Conservation (phyloP, 495 filamentous ascomycete genomes). For the Tuber calosporum region DNA sequence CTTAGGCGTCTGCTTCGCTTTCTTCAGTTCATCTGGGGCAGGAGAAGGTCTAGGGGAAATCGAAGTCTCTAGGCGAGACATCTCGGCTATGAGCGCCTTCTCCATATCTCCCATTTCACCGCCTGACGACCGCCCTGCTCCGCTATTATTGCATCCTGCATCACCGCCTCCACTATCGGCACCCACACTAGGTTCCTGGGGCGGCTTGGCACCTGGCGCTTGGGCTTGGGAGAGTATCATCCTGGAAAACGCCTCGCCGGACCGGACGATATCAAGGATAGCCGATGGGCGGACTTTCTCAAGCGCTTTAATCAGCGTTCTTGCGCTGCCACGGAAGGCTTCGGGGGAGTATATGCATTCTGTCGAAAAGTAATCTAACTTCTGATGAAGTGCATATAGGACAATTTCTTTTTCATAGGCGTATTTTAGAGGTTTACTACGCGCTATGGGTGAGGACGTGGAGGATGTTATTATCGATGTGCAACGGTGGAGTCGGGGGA, state of each 20-base stretch:
- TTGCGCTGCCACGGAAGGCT: constrained; percentile 89
- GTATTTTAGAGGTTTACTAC: constrained; percentile 94
- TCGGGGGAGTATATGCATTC: constrained; percentile 98
- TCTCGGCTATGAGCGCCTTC: constrained; percentile 61
- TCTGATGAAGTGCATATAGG: constrained; percentile 90
- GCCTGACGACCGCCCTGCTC: constrained; percentile 50
- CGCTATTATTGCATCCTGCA: constrained; percentile 69
- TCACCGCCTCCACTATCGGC: constrained; percentile 53
- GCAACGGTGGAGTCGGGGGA: constrained; percentile 75
- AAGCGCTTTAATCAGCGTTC: constrained; percentile 86
- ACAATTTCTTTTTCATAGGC: constrained; percentile 99
- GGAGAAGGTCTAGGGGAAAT: constrained; percentile 48
- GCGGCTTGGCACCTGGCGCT: constrained; percentile 4
- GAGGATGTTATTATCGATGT: constrained; percentile 88
- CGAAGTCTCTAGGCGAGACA: constrained; percentile 63
- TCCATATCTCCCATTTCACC: constrained; percentile 95
- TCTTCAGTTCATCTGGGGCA: constrained; percentile 32
- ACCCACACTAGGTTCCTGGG: constrained; percentile 9
- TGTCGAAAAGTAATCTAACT: constrained; percentile 94
- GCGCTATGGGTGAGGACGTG: constrained; percentile 66
- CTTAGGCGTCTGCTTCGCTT: constrained; percentile 23
- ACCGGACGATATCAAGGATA: constrained; percentile 87
- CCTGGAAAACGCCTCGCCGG: constrained; percentile 90
- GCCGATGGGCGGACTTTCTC: constrained; percentile 88
- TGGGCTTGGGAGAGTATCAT: constrained; percentile 57